Conservation (phyloP, 2,329 filamentous ascomycete genomes). For the Proliferodiscus dingleyae region DNA sequence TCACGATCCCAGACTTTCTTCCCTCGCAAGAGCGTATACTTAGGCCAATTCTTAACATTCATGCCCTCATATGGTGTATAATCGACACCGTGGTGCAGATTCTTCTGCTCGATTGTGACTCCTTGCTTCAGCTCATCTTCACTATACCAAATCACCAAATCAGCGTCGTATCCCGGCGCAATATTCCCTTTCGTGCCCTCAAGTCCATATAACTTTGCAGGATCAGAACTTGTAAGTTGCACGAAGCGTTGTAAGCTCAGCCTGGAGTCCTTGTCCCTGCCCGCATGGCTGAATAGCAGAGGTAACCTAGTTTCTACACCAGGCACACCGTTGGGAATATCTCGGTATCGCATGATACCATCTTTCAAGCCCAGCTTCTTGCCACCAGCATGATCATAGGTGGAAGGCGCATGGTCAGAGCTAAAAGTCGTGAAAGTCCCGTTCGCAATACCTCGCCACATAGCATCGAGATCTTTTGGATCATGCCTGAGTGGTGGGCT, state of each 20-base stretch:
- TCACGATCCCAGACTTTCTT: slow-evolving; percentile 23
- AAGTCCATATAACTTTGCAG: slow-evolving; percentile 21
- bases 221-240: slow-evolving; percentile 19
- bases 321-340: slow-evolving; percentile 24
- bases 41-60: slow-evolving; percentile 22
- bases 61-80: slow-evolving; percentile 24
- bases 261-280: slow-evolving; percentile 9
- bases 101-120: slow-evolving; percentile 16
- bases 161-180: slow-evolving; percentile 22
- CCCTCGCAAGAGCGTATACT: slow-evolving; percentile 20
- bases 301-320: slow-evolving; percentile 23
- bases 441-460: slow-evolving; percentile 47
- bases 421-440: slow-evolving; percentile 51
- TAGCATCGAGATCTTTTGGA: slow-evolving; percentile 43
- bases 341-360: slow-evolving; percentile 17
- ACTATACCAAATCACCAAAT: slow-evolving; percentile 24
- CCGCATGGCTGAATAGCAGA: slow-evolving; percentile 18
- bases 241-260: slow-evolving; percentile 20
- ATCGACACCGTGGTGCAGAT: slow-evolving; percentile 23
- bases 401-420: slow-evolving; percentile 30
- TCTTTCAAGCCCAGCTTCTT: slow-evolving; percentile 21
- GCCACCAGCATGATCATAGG: slow-evolving; percentile 18
- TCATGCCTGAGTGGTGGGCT: slow-evolving; percentile 46
- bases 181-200: slow-evolving; percentile 23
- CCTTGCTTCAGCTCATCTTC: slow-evolving; percentile 11